Conservation (phyloP, 2,329 filamentous ascomycete genomes). For the Cercospora brassicicola region DNA sequence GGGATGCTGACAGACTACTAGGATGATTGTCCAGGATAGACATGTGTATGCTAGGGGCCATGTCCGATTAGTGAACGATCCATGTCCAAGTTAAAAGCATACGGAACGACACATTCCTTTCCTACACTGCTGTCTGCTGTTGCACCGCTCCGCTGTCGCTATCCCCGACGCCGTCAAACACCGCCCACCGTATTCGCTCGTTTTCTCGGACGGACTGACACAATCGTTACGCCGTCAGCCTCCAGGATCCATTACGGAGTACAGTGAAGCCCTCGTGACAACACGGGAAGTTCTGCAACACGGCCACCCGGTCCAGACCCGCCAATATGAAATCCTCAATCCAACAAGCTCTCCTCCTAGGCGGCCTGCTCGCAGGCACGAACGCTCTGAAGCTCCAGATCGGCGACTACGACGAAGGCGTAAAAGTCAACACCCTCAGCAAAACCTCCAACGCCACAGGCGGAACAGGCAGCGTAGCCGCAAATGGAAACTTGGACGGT, state of each 20-base stretch:
- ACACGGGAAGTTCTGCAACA: neutral
- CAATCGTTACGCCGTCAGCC: neutral
- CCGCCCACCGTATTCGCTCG: neutral
- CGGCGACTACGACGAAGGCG: neutral
- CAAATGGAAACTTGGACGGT: constrained; percentile 16
- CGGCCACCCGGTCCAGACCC: neutral
- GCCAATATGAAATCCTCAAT: neutral
- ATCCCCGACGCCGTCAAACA: neutral
- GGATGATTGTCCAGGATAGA: neutral
- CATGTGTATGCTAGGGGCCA: neutral
- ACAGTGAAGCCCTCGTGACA: neutral
- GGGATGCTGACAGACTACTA: neutral
- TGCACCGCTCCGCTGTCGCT: neutral
- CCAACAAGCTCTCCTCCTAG: neutral
- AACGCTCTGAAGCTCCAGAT: neutral
- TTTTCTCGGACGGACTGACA: neutral
- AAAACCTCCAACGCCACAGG: constrained; percentile 22
- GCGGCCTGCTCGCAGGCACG: neutral
- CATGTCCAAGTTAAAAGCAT: neutral
- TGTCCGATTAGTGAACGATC: neutral
- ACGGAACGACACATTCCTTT: neutral
- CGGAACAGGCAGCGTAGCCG: constrained; percentile 21
- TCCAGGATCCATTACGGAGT: neutral
- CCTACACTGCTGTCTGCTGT: neutral
- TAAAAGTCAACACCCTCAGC: constrained; percentile 9